Evolutionary conservation across 2,329 filamentous ascomycete species (phyloP), one percentile per base, ranked within the genome.

Genomic region (Xylariaceae sp.): DNA sequence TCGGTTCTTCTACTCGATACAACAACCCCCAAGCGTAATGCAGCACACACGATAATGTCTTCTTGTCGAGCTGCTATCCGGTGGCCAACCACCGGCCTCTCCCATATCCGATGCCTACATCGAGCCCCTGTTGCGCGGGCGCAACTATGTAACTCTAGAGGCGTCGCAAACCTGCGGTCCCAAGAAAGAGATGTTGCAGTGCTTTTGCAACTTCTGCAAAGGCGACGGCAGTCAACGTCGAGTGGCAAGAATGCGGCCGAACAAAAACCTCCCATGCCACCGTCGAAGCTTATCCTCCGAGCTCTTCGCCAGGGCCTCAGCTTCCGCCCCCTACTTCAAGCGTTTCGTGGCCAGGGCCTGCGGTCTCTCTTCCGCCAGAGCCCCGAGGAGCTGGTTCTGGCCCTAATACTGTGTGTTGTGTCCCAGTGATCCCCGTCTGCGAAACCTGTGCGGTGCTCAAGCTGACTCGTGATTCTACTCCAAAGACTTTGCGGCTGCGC

Each of bases 361-460:
- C 60, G 56, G 21, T 55, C 43, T 2, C 51, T 69, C 3, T 69
- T 62, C 42, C 59, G 59, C 4, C 59, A 66, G 39, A 70, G 63
- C 43, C 69, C 69, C 2, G 64, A 64, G 21, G 68, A 70, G 48
- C 57, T 68, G 8, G 53, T 68, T 0, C 36, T 69, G 15, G 67
- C 65, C 1, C 45, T 71, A n/a, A 39, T 59, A 9, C 51, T 68
- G 68, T 70, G 59, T 30, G 65, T 24, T 24, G 21, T 24, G 16
- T 15, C 31, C 16, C 23, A 11, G 17, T 26, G 13, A 19, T 16
- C 32, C 17, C 14, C 12, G 9, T 24, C 15, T 29, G 12, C 4
- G 6, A 26, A 16, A 23, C 24, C 13, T 13, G 4, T 17, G 11
- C 17, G 18, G 26, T 16, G 7, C 15, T n/a, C 23, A 27, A 39